Conservation (phyloP, 2,329 filamentous ascomycete species). For the Teratosphaeria pseudoeucalypti region DNA sequence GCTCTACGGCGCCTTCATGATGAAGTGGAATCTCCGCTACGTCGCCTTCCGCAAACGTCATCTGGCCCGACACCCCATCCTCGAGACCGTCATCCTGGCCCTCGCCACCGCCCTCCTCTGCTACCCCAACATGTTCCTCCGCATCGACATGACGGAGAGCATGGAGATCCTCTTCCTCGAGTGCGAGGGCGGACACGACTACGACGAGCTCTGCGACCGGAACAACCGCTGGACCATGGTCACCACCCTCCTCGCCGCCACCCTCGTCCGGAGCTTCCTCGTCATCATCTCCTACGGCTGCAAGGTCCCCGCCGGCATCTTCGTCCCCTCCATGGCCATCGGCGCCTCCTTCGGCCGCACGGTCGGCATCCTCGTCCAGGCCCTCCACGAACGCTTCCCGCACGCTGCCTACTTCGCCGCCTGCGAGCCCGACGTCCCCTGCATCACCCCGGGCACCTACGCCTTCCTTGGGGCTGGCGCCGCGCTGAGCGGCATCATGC, state of each 20-base stretch:
- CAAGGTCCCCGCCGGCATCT: conserved; percentile 95
- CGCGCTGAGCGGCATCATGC: conserved; percentile 92
- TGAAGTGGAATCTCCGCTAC: conserved; percentile 89
- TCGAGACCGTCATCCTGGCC: conserved; percentile 78
- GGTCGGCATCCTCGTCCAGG: conserved; percentile 88
- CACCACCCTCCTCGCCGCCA: conserved; percentile 66
- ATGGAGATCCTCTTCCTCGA: conserved; percentile 97
- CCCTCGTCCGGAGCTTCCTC: conserved; percentile 66
- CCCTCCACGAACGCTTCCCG: conserved; percentile 75
- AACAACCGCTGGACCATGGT: conserved; percentile 70
- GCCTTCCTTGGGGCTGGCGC: conserved; percentile 89
- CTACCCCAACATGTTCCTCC: conserved; percentile 88
- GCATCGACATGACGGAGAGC: conserved; percentile 98
- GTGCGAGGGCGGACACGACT: conserved; percentile 80
- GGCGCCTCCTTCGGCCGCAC: conserved; percentile 89
- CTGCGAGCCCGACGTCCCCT: conserved; percentile 83
- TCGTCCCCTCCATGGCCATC: conserved; percentile 95
- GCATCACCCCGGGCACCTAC: conserved; percentile 95
- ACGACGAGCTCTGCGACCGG: conserved; percentile 75
- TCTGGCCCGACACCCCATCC: conserved; percentile 68
- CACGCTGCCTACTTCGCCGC: conserved; percentile 74
- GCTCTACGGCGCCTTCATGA: conserved; percentile 90
- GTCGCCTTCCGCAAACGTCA: conserved; percentile 94
- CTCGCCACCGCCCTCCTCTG: conserved; percentile 81
- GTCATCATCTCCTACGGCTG: conserved; percentile 96